Evolutionary conservation across 2,329 filamentous ascomycete genomes (phyloP), one percentile per base, ranked within the genome.

Genomic region (Fusarium guadeloupense): DNA sequence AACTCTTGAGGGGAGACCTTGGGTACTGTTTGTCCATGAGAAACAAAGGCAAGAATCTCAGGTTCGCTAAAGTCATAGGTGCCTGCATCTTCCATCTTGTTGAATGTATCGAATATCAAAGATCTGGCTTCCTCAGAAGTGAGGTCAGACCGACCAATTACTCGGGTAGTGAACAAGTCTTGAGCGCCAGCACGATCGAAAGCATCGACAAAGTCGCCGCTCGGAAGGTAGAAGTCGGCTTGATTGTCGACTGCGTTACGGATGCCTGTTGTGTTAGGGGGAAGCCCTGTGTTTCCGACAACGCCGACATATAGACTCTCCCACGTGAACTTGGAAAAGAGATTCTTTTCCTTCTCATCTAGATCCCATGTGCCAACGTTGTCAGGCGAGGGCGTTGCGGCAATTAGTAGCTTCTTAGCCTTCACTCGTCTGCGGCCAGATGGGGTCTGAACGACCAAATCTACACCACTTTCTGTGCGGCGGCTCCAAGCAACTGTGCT

Each of bases 391-490:
- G 70, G 72, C 0, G 72, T 67, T 3, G 69, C 62, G 1, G 72
- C 70, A 17, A 74, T 51, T 1, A 74, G 60, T 0, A 74, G 58
- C 60, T 72, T 74, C 51, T 69, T 70, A 4, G 66, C 64, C 12
- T 44, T 54, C 33, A 67, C 41, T 2, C n/a, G 33, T 20, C 47
- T 59, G 5, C 45, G 35, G 0, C 61, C 62, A n/a, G 38, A 30
- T 8, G 41, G 64, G 6, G 50, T 64, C 28, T 67, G 23, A 1
- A 67, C 58, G 4, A 52, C 23, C 12, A 67, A 9, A 0, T 49
- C 41, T 17, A 62, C 43, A 4, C 50, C 50, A 1, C 30, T 12
- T 0, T 23, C 33, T 1, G 34, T 47, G 21, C 49, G 47, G 14
- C 25, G 37, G 20, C 45, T 67, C 7, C 28, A 56, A 5, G 33